Conservation (phyloP, 768 basidiomycete genomes). For the Lactarius sp. region DNA sequence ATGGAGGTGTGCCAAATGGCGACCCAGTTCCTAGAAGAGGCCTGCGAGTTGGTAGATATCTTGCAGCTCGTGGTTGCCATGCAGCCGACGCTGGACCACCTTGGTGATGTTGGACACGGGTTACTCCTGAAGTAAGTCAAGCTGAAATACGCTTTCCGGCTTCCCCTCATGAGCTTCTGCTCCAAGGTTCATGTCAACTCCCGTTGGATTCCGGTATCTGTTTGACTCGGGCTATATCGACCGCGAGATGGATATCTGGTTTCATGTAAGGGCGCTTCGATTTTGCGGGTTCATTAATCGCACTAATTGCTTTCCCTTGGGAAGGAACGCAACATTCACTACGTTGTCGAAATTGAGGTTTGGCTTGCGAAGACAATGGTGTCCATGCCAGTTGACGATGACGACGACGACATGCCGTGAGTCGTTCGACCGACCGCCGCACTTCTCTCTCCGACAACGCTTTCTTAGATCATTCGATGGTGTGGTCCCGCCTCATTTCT, state of each 20-base stretch:
- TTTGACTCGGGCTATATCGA: conserved; percentile 91
- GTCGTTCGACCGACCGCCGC: conserved; percentile 22
- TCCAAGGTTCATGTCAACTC: conserved; percentile 86
- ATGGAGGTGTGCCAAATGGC: conserved; percentile 88
- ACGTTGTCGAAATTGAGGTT: conserved; percentile 91
- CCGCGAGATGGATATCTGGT: conserved; percentile 94
- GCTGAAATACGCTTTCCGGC: not conserved
- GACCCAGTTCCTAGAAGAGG: conserved; percentile 83
- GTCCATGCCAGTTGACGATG: conserved; percentile 42
- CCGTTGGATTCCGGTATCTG: conserved; percentile 88
- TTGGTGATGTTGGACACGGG: conserved; percentile 88
- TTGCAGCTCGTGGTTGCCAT: conserved; percentile 90
- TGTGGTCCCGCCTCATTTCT: conserved; percentile 91
- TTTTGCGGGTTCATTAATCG: not conserved
- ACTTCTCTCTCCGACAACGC: not conserved
- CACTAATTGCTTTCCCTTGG: conserved; percentile 12
- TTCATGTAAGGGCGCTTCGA: conserved; percentile 56
- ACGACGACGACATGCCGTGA: conserved; percentile 63
- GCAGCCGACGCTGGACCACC: conserved; percentile 91
- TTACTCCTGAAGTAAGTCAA: conserved; percentile 73
- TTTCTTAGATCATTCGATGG: conserved; percentile 66
- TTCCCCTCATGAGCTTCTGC: not conserved
- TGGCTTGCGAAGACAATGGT: conserved; percentile 80
- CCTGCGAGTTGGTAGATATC: conserved; percentile 77
- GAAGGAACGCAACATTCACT: conserved; percentile 89